phyloP scores from a whole-genome alignment of 345 rosid species.

The Lumnitzera littorea region DNA sequence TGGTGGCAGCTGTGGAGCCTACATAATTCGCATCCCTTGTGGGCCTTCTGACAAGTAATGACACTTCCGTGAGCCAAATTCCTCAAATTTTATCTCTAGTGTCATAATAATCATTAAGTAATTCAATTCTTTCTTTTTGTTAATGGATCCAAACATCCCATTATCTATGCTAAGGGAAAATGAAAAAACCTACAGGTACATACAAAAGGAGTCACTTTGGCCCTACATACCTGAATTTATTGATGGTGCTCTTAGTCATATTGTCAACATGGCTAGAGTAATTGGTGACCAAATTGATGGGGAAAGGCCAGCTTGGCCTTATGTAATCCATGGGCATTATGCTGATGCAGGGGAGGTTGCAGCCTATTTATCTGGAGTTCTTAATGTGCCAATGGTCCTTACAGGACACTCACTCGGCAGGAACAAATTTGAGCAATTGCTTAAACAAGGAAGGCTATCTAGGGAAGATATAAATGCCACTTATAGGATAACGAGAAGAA shows the following conservation, averaged over 20 bases:
- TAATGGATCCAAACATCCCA: neutral
- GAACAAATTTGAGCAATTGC: slow-evolving; percentile 64
- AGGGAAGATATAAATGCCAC: slow-evolving; percentile 51
- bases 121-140: too few relatives aligned
- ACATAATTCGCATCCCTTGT: slow-evolving; percentile 59
- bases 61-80: neutral
- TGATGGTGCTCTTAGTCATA: slow-evolving; percentile 53
- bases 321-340: slow-evolving; percentile 68
- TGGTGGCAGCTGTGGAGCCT: slow-evolving; percentile 58
- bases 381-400: slow-evolving; percentile 63
- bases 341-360: slow-evolving; percentile 66
- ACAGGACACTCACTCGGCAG: slow-evolving; percentile 66
- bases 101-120: too few relatives aligned
- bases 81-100: neutral
- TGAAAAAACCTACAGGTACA: slow-evolving; percentile 26
- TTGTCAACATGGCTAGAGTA: slow-evolving; percentile 49
- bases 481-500: slow-evolving; percentile 56
- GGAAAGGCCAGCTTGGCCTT: slow-evolving; percentile 58
- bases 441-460: slow-evolving; percentile 58
- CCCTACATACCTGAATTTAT: slow-evolving; percentile 56
- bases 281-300: slow-evolving; percentile 50
- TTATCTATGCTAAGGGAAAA: neutral
- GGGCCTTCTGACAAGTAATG: slow-evolving; percentile 46
- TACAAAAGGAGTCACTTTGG: slow-evolving; percentile 69
- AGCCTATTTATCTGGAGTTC: slow-evolving; percentile 48